Conservation (phyloP, 2,329 filamentous ascomycete genomes). For the Fusarium illudens region DNA sequence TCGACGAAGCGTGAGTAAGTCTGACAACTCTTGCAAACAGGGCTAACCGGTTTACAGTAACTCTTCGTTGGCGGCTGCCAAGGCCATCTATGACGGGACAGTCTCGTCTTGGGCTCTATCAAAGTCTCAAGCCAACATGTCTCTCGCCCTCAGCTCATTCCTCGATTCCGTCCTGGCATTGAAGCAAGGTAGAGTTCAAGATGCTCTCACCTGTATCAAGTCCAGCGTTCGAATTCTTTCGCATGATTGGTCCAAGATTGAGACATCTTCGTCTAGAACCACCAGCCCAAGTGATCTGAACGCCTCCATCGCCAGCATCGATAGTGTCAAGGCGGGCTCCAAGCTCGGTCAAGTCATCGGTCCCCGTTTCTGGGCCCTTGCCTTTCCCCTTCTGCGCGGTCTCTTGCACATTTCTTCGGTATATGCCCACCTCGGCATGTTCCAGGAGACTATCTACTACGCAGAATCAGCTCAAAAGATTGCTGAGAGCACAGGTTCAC, state of each 20-base stretch:
- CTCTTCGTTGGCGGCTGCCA: conserved; percentile 50
- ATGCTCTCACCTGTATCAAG: conserved; percentile 66
- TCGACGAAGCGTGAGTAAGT: conserved; percentile 64
- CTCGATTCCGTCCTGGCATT: conserved; percentile 72
- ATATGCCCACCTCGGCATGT: conserved; percentile 85
- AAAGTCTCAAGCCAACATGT: conserved; percentile 46
- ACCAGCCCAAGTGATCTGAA: conserved; percentile 40
- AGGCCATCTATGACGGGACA: conserved; percentile 46
- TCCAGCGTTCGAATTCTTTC: conserved; percentile 65
- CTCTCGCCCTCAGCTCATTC: conserved; percentile 51
- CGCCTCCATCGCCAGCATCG: conserved; percentile 43
- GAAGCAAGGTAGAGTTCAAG: conserved; percentile 66
- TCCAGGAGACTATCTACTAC: conserved; percentile 88
- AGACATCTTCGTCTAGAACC: conserved; percentile 43
- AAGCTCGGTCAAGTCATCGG: conserved; percentile 40
- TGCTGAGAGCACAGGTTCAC: conserved; percentile 72
- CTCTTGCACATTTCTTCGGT: conserved; percentile 78
- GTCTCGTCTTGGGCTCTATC: conserved; percentile 47
- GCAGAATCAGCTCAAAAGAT: conserved; percentile 84
- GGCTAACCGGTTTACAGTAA: conserved; percentile 35
- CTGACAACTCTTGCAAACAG: neutral
- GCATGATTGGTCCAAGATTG: conserved; percentile 64
- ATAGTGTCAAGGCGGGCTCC: conserved; percentile 38
- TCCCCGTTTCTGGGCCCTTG: conserved; percentile 81
- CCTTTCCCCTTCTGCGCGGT: conserved; percentile 75